These are phyloP conservation scores for Neurospora tetraspora DNA, from an alignment of 495 filamentous ascomycete species.

Conservation along the genomic window DNA sequence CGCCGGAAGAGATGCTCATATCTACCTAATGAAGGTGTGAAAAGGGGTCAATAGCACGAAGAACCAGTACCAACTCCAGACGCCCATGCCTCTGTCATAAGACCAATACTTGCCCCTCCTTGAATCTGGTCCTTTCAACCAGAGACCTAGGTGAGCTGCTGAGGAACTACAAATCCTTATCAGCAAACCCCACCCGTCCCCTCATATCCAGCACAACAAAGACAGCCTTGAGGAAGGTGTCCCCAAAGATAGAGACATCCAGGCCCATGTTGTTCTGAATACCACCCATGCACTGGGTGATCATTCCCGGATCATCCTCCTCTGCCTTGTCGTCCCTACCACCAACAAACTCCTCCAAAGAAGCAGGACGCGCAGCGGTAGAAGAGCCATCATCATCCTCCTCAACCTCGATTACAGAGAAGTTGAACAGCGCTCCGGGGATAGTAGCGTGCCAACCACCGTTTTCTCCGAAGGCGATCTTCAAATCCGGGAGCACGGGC, in stretches of 20 bases:
- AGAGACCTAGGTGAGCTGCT: not conserved
- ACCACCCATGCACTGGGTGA: slow-evolving; percentile 52
- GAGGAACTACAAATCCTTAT: slow-evolving; percentile 26
- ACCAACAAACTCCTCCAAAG: not conserved
- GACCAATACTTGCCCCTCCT: not conserved
- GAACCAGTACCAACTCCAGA: not conserved
- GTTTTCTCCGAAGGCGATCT: slow-evolving; percentile 43
- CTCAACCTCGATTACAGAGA: slow-evolving; percentile 43
- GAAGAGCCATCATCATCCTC: not conserved
- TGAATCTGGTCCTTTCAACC: no score
- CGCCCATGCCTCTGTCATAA: not conserved
- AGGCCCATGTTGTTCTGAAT: slow-evolving; percentile 52
- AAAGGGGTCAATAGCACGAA: not conserved
- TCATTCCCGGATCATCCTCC: not conserved
- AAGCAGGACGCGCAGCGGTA: not conserved
- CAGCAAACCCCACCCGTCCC: slow-evolving; percentile 56
- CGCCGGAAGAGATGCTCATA: not conserved
- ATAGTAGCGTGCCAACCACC: slow-evolving; percentile 51
- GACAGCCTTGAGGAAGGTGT: slow-evolving; percentile 62
- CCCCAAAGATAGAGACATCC: slow-evolving; percentile 57
- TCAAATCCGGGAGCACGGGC: slow-evolving; percentile 42
- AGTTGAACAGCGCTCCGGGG: slow-evolving; percentile 59
- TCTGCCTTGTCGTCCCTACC: not conserved
- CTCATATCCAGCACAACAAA: slow-evolving; percentile 68
- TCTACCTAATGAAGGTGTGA: not conserved